phyloP scores from a whole-genome alignment of 495 filamentous ascomycete genomes.

The Cercophora newfieldiana region DNA sequence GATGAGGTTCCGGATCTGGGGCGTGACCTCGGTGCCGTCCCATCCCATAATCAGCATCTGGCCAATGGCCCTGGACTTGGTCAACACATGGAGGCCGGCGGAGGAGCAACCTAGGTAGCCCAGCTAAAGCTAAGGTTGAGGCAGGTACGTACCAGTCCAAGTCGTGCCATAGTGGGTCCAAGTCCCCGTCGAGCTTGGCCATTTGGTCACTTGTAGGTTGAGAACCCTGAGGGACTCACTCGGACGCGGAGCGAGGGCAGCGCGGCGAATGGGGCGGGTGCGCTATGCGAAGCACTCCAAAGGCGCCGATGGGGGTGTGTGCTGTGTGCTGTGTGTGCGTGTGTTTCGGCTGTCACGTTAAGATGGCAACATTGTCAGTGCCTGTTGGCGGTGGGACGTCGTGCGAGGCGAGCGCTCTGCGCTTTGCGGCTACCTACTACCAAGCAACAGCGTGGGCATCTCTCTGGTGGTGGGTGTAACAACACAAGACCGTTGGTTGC shows the following conservation, averaged over 20 bases:
- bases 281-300: neutral
- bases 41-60: constrained; percentile 96
- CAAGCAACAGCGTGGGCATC: neutral
- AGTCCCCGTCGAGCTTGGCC: constrained; percentile 48
- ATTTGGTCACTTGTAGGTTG: constrained; percentile 25
- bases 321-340: constrained; percentile 4
- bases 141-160: constrained; percentile 54
- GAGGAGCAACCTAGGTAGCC: too few species aligned
- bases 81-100: constrained; percentile 9
- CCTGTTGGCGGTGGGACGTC: neutral
- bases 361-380: constrained; percentile 22
- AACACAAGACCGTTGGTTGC: neutral
- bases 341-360: constrained; percentile 27
- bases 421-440: constrained; percentile 1
- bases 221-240: neutral
- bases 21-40: constrained; percentile 84
- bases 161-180: constrained; percentile 72
- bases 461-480: constrained; percentile 13
- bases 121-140: too few species aligned
- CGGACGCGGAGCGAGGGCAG: neutral
- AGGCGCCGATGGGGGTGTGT: neutral
- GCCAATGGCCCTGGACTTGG: constrained; percentile 61
- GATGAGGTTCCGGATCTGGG: constrained; percentile 81
- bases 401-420: neutral
- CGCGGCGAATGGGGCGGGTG: neutral